Conservation (phyloP, 176 grass and related monocot genomes). For the Oropetium thomaeum region DNA sequence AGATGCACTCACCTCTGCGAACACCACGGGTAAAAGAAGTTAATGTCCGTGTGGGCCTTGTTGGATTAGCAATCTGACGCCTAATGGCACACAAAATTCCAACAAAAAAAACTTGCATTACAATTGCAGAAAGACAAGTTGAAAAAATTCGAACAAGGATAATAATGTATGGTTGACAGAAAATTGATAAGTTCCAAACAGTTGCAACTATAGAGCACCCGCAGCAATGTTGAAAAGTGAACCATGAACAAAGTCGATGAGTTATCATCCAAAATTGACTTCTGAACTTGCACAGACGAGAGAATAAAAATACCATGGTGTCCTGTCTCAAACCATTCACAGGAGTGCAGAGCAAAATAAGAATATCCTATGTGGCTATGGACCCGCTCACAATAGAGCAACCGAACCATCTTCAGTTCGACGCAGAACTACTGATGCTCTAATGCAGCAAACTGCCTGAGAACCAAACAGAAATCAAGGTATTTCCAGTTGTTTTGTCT, state of each 20-base stretch:
- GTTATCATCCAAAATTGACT: too few species aligned
- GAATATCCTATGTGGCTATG: too few species aligned
- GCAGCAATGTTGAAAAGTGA: too few species aligned
- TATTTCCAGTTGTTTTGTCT: background rate
- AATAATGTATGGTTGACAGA: background rate
- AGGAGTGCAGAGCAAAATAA: too few species aligned
- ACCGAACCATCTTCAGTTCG: too few species aligned
- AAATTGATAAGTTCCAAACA: background rate
- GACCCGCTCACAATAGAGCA: too few species aligned
- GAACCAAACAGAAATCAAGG: constrained; percentile 1
- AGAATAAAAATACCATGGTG: too few species aligned
- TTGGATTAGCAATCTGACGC: constrained; percentile 64
- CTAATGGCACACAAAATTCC: constrained; percentile 34
- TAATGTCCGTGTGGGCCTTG: constrained; percentile 59
- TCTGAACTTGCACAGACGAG: too few species aligned
- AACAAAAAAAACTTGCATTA: constrained; percentile 27
- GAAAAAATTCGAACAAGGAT: constrained; percentile 1
- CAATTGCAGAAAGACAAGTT: constrained; percentile 19
- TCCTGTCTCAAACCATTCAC: too few species aligned
- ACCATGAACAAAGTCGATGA: too few species aligned
- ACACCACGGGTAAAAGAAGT: constrained; percentile 60
- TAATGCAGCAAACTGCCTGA: background rate
- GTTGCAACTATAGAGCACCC: background rate
- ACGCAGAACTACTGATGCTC: too few species aligned
- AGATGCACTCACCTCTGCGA: constrained; percentile 50